Percentiles rank a stretch among this genome's conserved stretches.
phyloP scores from a whole-genome alignment of 1,139 yeast species.

The Blastobotrys raffinosifermentans region DNA sequence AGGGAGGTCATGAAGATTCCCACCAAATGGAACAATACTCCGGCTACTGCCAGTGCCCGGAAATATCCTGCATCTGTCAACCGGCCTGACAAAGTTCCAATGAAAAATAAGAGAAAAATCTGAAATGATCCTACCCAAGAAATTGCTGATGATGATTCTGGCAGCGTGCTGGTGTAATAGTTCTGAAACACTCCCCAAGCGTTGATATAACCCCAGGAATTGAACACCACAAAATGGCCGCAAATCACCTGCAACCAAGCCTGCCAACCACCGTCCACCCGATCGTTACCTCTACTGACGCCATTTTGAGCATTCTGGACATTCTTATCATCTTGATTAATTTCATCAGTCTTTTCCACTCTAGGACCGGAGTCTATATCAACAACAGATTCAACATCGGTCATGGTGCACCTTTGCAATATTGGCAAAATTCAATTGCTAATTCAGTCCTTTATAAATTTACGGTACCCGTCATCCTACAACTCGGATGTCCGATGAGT shows the following conservation, averaged over 20 bases:
- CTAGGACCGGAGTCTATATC: too few species aligned
- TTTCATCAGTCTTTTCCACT: too few species aligned
- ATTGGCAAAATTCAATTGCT: too few species aligned
- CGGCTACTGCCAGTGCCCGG: slow-evolving; percentile 32
- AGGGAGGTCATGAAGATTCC: slow-evolving; percentile 53
- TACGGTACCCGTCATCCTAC: too few species aligned
- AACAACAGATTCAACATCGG: too few species aligned
- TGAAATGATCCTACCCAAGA: slow-evolving; percentile 28
- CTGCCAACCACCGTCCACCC: slow-evolving; percentile 28
- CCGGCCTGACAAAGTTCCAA: slow-evolving; percentile 42
- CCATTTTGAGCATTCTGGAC: too few species aligned
- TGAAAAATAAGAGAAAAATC: slow-evolving; percentile 41
- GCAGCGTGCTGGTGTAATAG: slow-evolving; percentile 45
- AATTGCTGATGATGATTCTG: slow-evolving; percentile 33
- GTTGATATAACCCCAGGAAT: slow-evolving; percentile 54
- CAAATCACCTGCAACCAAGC: slow-evolving; percentile 32
- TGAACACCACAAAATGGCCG: slow-evolving; percentile 44
- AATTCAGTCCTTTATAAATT: too few species aligned
- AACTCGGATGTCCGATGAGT: too few species aligned
- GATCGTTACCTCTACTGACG: too few species aligned
- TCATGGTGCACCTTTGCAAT: too few species aligned
- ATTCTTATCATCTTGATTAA: too few species aligned
- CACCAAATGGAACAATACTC: slow-evolving; percentile 36
- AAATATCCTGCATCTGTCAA: slow-evolving; percentile 35
- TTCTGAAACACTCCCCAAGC: slow-evolving; percentile 59